phyloP scores from a whole-genome alignment of 345 rosid species.

The Linum lewisii region DNA sequence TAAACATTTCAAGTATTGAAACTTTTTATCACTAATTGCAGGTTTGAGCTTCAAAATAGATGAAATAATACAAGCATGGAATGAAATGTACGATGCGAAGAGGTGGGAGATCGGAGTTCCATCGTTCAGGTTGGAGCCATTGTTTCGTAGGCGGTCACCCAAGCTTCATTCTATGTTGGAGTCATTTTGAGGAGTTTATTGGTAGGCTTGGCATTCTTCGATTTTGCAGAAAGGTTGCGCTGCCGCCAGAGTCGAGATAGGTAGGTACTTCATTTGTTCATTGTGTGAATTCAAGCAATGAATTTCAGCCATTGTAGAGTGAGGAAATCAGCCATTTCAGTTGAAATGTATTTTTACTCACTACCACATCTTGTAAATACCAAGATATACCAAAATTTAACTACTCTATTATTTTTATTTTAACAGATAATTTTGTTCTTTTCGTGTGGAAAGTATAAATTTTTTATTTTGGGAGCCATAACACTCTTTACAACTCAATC shows the following conservation, averaged over 20 bases:
- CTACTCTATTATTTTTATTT: no score
- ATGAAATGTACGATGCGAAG: slow-evolving; percentile 96
- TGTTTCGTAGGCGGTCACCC: slow-evolving; percentile 75
- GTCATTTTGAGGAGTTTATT: slow-evolving; percentile 32
- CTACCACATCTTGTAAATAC: no score
- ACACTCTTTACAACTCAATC: no score
- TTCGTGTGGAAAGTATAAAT: no score
- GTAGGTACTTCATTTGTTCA: slow-evolving; percentile 12
- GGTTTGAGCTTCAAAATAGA: slow-evolving; percentile 94
- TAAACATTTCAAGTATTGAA: slow-evolving; percentile 3
- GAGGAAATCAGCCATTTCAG: no score
- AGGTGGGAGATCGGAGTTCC: slow-evolving; percentile 94
- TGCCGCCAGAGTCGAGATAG: slow-evolving; percentile 16
- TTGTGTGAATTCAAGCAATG: slow-evolving; percentile 3
- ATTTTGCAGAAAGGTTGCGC: slow-evolving; percentile 2
- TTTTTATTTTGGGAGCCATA: no score
- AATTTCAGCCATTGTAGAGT: no score
- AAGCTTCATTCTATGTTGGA: slow-evolving; percentile 76
- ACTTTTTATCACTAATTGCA: slow-evolving; percentile 10
- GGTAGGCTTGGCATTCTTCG: slow-evolving; percentile 9
- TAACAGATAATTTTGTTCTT: no score
- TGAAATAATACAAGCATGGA: slow-evolving; percentile 98
- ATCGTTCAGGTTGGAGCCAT: slow-evolving; percentile 89
- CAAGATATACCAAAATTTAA: no score
- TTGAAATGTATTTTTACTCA: no score